phyloP scores from a whole-genome alignment of 1,139 yeast genomes.

The Suhomyces choctaworum region DNA sequence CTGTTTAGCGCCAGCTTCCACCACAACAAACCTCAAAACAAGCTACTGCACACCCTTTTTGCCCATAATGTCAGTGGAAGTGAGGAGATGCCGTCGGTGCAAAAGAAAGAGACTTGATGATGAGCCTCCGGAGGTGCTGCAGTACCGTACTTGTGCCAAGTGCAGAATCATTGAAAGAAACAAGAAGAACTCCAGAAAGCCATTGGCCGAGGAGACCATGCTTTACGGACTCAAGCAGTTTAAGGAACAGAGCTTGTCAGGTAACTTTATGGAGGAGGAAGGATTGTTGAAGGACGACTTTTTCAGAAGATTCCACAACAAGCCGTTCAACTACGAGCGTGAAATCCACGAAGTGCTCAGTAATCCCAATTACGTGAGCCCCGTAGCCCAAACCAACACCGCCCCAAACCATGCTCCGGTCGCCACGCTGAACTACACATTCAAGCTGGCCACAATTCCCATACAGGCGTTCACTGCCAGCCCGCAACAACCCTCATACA shows the following conservation, averaged over 20 bases:
- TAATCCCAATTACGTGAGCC: constrained; percentile 18
- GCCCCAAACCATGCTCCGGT: constrained; percentile 11
- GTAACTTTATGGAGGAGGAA: constrained; percentile 45
- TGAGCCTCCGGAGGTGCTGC: constrained; percentile 60
- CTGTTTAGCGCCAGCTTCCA: too few species aligned
- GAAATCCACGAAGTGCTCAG: constrained; percentile 19
- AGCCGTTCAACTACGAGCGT: constrained; percentile 19
- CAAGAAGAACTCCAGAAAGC: constrained; percentile 48
- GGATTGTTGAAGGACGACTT: constrained; percentile 21
- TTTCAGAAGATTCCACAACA: constrained; percentile 19
- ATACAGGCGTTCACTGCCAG: constrained; percentile 10
- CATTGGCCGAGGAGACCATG: constrained; percentile 52
- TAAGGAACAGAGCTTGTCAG: constrained; percentile 43
- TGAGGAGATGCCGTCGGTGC: constrained; percentile 58
- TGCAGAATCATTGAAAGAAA: constrained; percentile 57
- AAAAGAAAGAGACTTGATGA: constrained; percentile 58
- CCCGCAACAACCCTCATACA: constrained; percentile 2
- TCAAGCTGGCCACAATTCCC: constrained; percentile 13
- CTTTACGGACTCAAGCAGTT: constrained; percentile 50
- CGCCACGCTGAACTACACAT: constrained; percentile 14
- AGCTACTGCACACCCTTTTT: not conserved
- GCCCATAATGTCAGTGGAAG: constrained; percentile 16
- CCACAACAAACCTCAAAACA: too few species aligned
- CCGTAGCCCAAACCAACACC: constrained; percentile 10
- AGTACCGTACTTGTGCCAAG: constrained; percentile 60